These are phyloP conservation scores for Sphagnurus paluster DNA, from an alignment of 1,284 basidiomycete genomes.

Conservation along the genomic window DNA sequence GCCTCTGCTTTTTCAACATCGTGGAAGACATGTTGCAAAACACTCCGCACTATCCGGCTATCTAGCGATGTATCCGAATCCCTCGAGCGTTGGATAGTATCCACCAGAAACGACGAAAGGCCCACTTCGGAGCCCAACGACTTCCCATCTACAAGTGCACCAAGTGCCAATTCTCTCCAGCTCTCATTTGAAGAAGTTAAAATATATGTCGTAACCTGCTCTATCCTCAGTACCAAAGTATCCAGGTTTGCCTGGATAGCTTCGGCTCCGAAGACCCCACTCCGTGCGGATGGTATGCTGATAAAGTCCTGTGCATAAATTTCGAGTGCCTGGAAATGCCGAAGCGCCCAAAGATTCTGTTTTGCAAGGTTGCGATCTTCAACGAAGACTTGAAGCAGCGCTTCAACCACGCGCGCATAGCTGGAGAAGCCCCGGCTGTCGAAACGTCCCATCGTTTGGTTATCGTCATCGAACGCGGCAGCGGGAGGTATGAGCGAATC, in stretches of 20 bases:
- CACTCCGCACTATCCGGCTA: slow-evolving; percentile 55
- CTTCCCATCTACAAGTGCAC: slow-evolving; percentile 27
- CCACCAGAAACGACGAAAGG: slow-evolving; percentile 42
- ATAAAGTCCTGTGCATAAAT: slow-evolving; percentile 58
- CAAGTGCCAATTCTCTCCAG: slow-evolving; percentile 50
- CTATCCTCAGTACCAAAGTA: slow-evolving; percentile 48
- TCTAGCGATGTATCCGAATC: slow-evolving; percentile 51
- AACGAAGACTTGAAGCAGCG: slow-evolving; percentile 59
- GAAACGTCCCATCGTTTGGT: slow-evolving; percentile 21
- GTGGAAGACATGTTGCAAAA: slow-evolving; percentile 62
- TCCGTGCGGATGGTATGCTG: slow-evolving; percentile 47
- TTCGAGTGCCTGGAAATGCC: slow-evolving; percentile 61
- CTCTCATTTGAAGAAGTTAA: slow-evolving; percentile 45
- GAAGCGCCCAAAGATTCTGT: slow-evolving; percentile 60
- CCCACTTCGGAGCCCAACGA: slow-evolving; percentile 25
- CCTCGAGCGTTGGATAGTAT: slow-evolving; percentile 37
- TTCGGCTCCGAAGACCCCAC: slow-evolving; percentile 47
- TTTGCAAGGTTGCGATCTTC: slow-evolving; percentile 65
- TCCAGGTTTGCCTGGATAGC: slow-evolving; percentile 39
- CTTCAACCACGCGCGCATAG: slow-evolving; percentile 67
- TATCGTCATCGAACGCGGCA: slow-evolving; percentile 24
- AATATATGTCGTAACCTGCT: slow-evolving; percentile 69
- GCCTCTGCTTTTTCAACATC: slow-evolving; percentile 65
- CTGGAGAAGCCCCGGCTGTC: slow-evolving; percentile 54
- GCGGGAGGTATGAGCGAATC: slow-evolving; percentile 59